Percentiles rank a stretch among this genome's conserved stretches.
Evolutionary conservation across 768 basidiomycete genomes (phyloP).

Genomic region (Nidula microcarpa): DNA sequence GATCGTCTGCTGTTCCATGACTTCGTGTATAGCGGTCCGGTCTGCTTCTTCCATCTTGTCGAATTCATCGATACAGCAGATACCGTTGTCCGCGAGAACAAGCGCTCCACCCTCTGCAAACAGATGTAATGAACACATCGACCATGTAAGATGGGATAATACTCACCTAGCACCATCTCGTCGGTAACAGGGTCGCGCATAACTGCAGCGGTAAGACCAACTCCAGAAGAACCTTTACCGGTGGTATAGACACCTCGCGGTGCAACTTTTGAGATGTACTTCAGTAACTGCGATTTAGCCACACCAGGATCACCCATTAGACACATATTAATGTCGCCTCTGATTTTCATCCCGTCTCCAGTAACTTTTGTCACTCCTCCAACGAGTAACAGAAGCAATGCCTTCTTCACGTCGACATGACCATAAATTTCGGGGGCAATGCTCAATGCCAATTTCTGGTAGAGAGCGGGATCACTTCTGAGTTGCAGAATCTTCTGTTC

Average conservation of each 20-base stretch:
- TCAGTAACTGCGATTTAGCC: slow-evolving; percentile 93
- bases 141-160: not conserved
- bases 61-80: slow-evolving; percentile 99
- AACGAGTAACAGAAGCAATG: slow-evolving; percentile 84
- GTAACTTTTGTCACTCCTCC: slow-evolving; percentile 95
- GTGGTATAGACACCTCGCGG: slow-evolving; percentile 98
- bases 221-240: slow-evolving; percentile 96
- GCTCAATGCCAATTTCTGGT: slow-evolving; percentile 83
- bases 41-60: slow-evolving; percentile 99
- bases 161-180: slow-evolving; percentile 96
- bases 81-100: slow-evolving; percentile 97
- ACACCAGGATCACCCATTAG: slow-evolving; percentile 99
- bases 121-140: slow-evolving; percentile 1
- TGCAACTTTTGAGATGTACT: slow-evolving; percentile 98
- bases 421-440: slow-evolving; percentile 99
- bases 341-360: slow-evolving; percentile 98
- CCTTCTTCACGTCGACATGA: slow-evolving; percentile 96
- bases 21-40: slow-evolving; percentile 98
- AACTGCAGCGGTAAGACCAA: slow-evolving; percentile 97
- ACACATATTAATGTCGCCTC: slow-evolving; percentile 96
- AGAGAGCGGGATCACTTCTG: slow-evolving; percentile 73
- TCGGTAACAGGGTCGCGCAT: slow-evolving; percentile 99
- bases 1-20: slow-evolving; percentile 99
- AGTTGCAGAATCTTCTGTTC: slow-evolving; percentile 65
- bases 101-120: slow-evolving; percentile 95